Conservation (phyloP, 1,284 basidiomycete genomes). For the Papiliotrema terrestris region DNA sequence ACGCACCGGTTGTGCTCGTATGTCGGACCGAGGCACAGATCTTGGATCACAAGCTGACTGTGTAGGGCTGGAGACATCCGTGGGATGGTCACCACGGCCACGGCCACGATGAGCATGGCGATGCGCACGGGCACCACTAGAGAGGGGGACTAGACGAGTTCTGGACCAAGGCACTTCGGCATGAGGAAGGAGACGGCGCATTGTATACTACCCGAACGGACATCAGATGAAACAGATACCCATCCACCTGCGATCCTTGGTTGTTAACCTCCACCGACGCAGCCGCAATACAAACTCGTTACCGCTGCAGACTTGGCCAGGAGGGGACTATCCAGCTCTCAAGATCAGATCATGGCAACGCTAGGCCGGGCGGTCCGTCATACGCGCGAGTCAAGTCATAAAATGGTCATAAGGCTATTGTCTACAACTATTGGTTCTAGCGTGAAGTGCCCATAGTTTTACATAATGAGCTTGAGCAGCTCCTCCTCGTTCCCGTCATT, state of each 20-base stretch:
- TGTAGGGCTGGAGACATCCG: slow-evolving; percentile 53
- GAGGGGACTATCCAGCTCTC: too few relatives aligned
- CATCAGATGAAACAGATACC: background rate
- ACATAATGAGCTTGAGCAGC: slow-evolving; percentile 30
- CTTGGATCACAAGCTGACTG: slow-evolving; percentile 2
- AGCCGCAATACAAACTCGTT: too few relatives aligned
- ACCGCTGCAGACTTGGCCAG: too few relatives aligned
- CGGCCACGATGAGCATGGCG: slow-evolving; percentile 33
- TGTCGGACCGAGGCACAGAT: slow-evolving; percentile 15
- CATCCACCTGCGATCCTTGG: too few relatives aligned
- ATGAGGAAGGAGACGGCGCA: background rate
- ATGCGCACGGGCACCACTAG: slow-evolving; percentile 33
- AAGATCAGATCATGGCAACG: too few relatives aligned
- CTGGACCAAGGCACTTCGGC: background rate
- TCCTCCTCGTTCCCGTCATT: slow-evolving; percentile 30
- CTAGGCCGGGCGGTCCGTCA: too few relatives aligned
- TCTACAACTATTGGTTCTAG: too few relatives aligned
- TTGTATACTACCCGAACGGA: background rate
- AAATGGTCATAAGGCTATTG: too few relatives aligned
- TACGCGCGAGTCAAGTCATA: too few relatives aligned
- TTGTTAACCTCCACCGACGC: background rate
- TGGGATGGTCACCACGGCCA: slow-evolving; percentile 52
- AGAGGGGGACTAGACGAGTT: background rate
- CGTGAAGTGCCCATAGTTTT: background rate
- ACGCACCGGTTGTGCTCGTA: slow-evolving; percentile 53